phyloP scores from a whole-genome alignment of 495 filamentous ascomycete genomes.

The Trichocladium uniseriatum region DNA sequence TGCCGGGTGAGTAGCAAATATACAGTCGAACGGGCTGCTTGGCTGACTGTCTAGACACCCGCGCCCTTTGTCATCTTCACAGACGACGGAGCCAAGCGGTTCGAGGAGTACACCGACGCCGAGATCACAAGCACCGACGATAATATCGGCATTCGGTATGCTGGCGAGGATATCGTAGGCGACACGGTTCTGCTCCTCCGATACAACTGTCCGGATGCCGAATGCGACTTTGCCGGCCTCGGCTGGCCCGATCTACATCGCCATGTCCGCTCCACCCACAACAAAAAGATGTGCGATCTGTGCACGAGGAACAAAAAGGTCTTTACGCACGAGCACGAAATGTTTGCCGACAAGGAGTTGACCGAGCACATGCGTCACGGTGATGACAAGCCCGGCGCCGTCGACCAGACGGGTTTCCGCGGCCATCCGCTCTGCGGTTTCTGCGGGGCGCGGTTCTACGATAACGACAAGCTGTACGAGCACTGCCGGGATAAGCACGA shows the following conservation, averaged over 20 bases:
- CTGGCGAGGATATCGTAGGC: conserved; percentile 73
- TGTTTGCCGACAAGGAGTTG: conserved; percentile 77
- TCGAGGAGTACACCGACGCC: conserved; percentile 62
- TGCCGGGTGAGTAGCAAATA: conserved; percentile 59
- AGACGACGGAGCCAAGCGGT: conserved; percentile 67
- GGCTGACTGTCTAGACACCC: conserved; percentile 47
- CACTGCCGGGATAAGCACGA: conserved; percentile 92
- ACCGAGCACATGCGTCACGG: conserved; percentile 82
- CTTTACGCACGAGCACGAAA: conserved; percentile 93
- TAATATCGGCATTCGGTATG: conserved; percentile 82
- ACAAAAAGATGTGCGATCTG: conserved; percentile 88
- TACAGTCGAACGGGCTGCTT: background rate
- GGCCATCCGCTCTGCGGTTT: conserved; percentile 94
- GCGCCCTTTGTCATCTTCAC: conserved; percentile 86
- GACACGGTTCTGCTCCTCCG: conserved; percentile 81
- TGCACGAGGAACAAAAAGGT: conserved; percentile 95
- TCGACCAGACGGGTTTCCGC: conserved; percentile 91
- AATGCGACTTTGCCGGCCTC: conserved; percentile 82
- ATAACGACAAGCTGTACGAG: conserved; percentile 85
- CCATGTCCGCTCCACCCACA: conserved; percentile 73
- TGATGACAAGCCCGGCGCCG: conserved; percentile 81
- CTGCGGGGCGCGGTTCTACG: conserved; percentile 87
- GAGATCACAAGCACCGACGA: conserved; percentile 70
- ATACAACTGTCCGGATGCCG: conserved; percentile 85
- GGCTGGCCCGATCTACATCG: conserved; percentile 90